A percentile compares a stretch with the other conserved stretches of the same genome.
These are phyloP conservation scores for Boletus pseudo-olivaceus DNA, from an alignment of 768 basidiomycete genomes.

Conservation along the genomic window DNA sequence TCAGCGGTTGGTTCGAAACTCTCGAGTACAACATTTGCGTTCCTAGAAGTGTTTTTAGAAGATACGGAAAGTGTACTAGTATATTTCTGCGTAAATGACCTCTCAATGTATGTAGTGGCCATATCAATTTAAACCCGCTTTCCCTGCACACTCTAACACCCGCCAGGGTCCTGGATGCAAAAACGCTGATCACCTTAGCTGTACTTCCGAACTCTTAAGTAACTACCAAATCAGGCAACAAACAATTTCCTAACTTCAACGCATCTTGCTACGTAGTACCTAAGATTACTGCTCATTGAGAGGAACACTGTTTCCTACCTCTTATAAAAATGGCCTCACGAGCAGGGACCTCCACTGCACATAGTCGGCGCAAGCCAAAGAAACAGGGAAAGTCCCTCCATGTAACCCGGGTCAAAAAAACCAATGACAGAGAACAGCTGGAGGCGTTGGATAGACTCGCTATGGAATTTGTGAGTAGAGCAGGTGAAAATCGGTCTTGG, in stretches of 20 bases:
- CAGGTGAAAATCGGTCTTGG: not conserved
- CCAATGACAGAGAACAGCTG: conserved; percentile 46
- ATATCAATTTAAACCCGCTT: not conserved
- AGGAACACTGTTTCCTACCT: not conserved
- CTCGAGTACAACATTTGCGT: too few relatives aligned
- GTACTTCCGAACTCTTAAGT: not conserved
- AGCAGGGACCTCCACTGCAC: conserved; percentile 16
- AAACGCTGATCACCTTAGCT: too few relatives aligned
- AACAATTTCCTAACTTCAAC: not conserved
- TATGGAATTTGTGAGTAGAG: conserved; percentile 45
- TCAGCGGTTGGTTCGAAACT: not conserved
- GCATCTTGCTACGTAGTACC: too few relatives aligned
- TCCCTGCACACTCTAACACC: too few relatives aligned
- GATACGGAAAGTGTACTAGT: not conserved
- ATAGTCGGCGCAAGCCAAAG: conserved; percentile 12
- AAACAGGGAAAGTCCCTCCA: conserved; percentile 14
- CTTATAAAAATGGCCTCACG: conserved; percentile 14
- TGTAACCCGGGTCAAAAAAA: conserved; percentile 38
- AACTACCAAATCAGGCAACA: not conserved
- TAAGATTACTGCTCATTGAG: too few relatives aligned
- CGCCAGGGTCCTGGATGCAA: too few relatives aligned
- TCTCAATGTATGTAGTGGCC: too few relatives aligned
- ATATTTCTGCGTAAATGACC: not conserved
- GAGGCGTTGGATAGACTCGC: conserved; percentile 49
- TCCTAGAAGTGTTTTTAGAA: not conserved